Evolutionary conservation across 2,329 filamentous ascomycete genomes (phyloP).

Genomic region (Ophiostoma ips): DNA sequence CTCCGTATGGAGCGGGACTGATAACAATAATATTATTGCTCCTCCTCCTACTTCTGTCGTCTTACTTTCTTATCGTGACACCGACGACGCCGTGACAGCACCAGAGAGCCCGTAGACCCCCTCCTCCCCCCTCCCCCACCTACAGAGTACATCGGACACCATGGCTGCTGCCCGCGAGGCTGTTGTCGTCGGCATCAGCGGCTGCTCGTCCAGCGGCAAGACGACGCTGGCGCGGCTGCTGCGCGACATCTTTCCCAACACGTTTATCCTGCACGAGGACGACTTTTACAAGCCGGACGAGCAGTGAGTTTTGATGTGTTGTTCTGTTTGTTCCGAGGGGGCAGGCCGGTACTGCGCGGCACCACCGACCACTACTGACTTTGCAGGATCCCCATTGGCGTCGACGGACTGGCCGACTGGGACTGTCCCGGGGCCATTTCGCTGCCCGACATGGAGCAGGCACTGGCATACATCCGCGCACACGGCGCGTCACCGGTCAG

Average conservation of each 20-base stretch:
- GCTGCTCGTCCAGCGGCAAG: slow-evolving; percentile 86
- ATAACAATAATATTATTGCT: no score
- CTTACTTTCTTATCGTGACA: no score
- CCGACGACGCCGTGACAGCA: no score
- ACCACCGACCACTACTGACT: background rate
- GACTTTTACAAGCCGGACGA: slow-evolving; percentile 83
- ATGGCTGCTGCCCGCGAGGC: slow-evolving; percentile 28
- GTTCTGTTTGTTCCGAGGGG: no score
- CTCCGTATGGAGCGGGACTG: no score
- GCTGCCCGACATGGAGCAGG: slow-evolving; percentile 49
- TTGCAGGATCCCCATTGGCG: slow-evolving; percentile 37
- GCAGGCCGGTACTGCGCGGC: no score
- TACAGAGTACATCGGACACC: no score
- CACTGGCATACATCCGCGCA: slow-evolving; percentile 55
- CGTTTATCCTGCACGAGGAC: slow-evolving; percentile 84
- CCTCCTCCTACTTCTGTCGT: no score
- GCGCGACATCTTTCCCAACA: slow-evolving; percentile 62
- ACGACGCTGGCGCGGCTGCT: slow-evolving; percentile 81
- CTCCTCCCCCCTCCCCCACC: background rate
- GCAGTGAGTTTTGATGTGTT: slow-evolving; percentile 42
- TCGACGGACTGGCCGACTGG: slow-evolving; percentile 64
- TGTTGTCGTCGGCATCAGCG: slow-evolving; percentile 68
- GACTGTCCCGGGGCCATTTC: slow-evolving; percentile 74
- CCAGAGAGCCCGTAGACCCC: no score
- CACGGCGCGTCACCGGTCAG: slow-evolving; percentile 52